Percentiles rank a stretch among this genome's conserved stretches.
These are phyloP conservation scores for Clonostachys rosea DNA, from an alignment of 2,329 filamentous ascomycete species.

Conservation along the genomic window DNA sequence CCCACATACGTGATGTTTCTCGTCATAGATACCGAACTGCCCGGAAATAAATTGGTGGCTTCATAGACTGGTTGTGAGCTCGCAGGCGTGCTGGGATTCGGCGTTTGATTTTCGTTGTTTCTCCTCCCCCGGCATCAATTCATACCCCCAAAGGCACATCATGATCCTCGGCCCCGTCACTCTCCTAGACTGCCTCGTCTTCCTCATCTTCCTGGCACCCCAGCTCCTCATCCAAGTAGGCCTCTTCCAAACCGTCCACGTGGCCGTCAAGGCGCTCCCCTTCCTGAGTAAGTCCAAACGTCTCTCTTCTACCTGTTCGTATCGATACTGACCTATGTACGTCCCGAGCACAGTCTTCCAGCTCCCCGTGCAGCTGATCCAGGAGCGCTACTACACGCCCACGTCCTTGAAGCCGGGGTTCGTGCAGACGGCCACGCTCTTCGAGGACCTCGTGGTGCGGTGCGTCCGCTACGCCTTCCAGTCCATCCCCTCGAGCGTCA, in stretches of 20 bases:
- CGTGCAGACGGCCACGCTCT: conserved; percentile 63
- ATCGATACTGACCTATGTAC: neutral
- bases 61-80: too few relatives aligned
- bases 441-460: conserved; percentile 73
- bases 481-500: conserved; percentile 62
- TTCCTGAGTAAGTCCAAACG: conserved; percentile 56
- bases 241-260: conserved; percentile 50
- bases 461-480: conserved; percentile 77
- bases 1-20: too few relatives aligned
- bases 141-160: conserved; percentile 6
- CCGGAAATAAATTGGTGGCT: too few relatives aligned
- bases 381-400: conserved; percentile 22
- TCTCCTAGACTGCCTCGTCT: conserved; percentile 70
- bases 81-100: too few relatives aligned
- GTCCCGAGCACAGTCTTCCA: conserved; percentile 11
- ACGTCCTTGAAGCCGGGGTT: conserved; percentile 45
- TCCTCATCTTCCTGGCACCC: conserved; percentile 65
- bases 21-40: too few relatives aligned
- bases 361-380: conserved; percentile 20
- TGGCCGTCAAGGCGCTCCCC: conserved; percentile 59
- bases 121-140: too few relatives aligned
- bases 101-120: too few relatives aligned
- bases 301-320: neutral
- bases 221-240: conserved; percentile 68
- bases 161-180: conserved; percentile 76